phyloP scores from a whole-genome alignment of 805 yeast genomes.

The Ogataea minuta region DNA sequence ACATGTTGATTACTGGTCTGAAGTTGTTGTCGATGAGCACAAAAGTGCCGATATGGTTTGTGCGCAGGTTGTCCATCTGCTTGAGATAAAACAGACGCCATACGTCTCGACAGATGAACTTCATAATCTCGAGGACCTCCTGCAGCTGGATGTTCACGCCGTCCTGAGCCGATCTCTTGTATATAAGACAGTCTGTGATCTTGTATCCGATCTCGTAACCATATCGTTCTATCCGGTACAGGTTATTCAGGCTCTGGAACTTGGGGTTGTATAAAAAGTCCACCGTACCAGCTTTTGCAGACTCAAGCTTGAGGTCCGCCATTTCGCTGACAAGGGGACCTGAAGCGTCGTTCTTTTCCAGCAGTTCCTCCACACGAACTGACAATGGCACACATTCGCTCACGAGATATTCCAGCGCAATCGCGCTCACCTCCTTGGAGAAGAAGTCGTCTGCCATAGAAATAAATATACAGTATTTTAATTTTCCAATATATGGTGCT shows the following conservation, averaged over 20 bases:
- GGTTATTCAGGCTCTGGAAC: constrained; percentile 47
- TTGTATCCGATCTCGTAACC: constrained; percentile 54
- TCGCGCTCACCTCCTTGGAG: constrained; percentile 46
- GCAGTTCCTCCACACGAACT: constrained; percentile 54
- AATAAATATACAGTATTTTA: constrained; percentile 3
- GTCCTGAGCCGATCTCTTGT: constrained; percentile 23
- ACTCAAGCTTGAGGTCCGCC: constrained; percentile 15
- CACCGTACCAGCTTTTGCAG: constrained; percentile 39
- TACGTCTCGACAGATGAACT: constrained; percentile 87
- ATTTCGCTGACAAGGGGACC: constrained; percentile 4
- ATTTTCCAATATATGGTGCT: constrained; percentile 12
- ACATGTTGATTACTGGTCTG: constrained; percentile 51
- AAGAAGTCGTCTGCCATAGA: constrained; percentile 20
- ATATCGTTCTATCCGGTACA: constrained; percentile 59
- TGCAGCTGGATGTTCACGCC: constrained; percentile 36
- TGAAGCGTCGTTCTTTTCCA: constrained; percentile 29
- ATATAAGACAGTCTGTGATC: constrained; percentile 29
- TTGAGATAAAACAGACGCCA: constrained; percentile 81
- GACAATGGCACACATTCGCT: constrained; percentile 78
- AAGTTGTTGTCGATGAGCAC: constrained; percentile 72
- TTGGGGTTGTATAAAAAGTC: constrained; percentile 35
- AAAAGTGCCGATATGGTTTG: constrained; percentile 86
- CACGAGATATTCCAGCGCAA: constrained; percentile 60
- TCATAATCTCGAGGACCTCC: constrained; percentile 80
- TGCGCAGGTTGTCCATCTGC: constrained; percentile 87